phyloP scores from a whole-genome alignment of 2,329 filamentous ascomycete genomes.

The Arthrinium puccinioides region DNA sequence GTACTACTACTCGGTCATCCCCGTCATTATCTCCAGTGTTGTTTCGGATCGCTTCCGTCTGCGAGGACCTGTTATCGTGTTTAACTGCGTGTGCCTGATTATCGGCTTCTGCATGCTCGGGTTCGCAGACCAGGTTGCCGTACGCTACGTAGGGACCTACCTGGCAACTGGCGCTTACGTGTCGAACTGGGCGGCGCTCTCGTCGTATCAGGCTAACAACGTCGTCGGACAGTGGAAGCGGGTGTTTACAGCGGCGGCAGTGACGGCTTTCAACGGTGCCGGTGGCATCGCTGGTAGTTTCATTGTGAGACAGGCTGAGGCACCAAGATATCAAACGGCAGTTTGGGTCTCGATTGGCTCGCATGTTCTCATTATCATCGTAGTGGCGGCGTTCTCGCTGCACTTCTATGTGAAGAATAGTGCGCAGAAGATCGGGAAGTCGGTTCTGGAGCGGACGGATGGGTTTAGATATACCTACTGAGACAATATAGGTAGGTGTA shows the following conservation, averaged over 20 bases:
- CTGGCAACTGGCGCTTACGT: constrained; percentile 62
- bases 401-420: constrained; percentile 47
- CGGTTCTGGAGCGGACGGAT: constrained; percentile 39
- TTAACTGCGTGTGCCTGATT: constrained; percentile 57
- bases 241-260: constrained; percentile 51
- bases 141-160: constrained; percentile 58
- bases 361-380: constrained; percentile 48
- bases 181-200: constrained; percentile 62
- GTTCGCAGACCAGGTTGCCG: constrained; percentile 49
- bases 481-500: too few relatives aligned
- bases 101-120: constrained; percentile 60
- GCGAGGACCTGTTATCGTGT: constrained; percentile 55
- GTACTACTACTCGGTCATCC: constrained; percentile 60
- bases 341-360: constrained; percentile 63
- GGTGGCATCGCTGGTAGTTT: constrained; percentile 60
- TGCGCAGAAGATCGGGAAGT: constrained; percentile 36
- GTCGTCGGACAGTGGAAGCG: constrained; percentile 59
- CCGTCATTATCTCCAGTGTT: constrained; percentile 54
- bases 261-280: constrained; percentile 54
- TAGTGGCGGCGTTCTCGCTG: constrained; percentile 42
- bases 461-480: constrained; percentile 21
- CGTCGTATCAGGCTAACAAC: constrained; percentile 56
- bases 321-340: constrained; percentile 56
- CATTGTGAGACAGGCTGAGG: constrained; percentile 54
- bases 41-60: constrained; percentile 54